A percentile compares a stretch with the other conserved stretches of the same genome.
phyloP scores from a whole-genome alignment of 2,329 filamentous ascomycete genomes.

The Fusarium odoratissimum region DNA sequence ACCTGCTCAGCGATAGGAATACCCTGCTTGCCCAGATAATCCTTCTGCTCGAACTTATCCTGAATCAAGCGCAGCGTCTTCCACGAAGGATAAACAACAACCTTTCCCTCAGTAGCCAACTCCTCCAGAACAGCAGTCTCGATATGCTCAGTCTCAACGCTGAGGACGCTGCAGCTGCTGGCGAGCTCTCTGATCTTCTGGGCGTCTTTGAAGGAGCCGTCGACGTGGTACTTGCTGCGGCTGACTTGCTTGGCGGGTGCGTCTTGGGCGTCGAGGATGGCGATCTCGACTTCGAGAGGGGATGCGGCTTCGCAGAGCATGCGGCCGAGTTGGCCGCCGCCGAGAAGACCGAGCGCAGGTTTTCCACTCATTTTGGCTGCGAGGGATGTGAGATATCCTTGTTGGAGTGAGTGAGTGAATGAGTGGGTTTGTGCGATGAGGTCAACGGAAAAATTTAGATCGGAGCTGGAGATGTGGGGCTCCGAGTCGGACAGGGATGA shows the following conservation, averaged over 20 bases:
- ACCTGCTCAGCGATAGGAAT: conserved; percentile 80
- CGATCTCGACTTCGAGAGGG: conserved; percentile 79
- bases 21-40: conserved; percentile 74
- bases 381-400: not conserved
- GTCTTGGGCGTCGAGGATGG: conserved; percentile 80
- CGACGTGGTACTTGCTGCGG: conserved; percentile 77
- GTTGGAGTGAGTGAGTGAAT: not conserved
- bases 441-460: conserved; percentile 25
- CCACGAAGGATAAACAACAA: conserved; percentile 80
- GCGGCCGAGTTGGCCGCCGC: conserved; percentile 82
- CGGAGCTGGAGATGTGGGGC: conserved; percentile 17
- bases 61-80: conserved; percentile 89
- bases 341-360: conserved; percentile 60
- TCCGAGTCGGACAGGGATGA: not conserved
- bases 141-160: conserved; percentile 95
- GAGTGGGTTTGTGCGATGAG: conserved; percentile 23
- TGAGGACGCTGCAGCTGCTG: conserved; percentile 80
- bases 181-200: conserved; percentile 85
- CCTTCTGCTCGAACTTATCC: conserved; percentile 93
- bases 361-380: conserved; percentile 3
- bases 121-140: conserved; percentile 91
- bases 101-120: conserved; percentile 73
- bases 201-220: conserved; percentile 88
- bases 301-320: conserved; percentile 92
- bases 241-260: conserved; percentile 89